These are phyloP conservation scores for Calocybe cyanea DNA, from an alignment of 768 basidiomycete species.

Conservation along the genomic window DNA sequence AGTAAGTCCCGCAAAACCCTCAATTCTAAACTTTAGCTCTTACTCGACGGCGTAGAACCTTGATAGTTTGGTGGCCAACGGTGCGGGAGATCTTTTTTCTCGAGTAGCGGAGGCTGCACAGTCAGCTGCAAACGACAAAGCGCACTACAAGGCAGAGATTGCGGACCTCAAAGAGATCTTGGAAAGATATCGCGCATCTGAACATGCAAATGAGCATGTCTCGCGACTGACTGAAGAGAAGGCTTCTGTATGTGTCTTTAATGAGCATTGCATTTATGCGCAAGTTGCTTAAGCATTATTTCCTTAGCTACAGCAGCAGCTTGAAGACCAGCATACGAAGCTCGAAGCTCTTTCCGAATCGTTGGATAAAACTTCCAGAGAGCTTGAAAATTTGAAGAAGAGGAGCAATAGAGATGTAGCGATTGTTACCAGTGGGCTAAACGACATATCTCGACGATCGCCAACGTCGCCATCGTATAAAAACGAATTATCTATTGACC, in stretches of 20 bases:
- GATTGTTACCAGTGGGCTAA: slow-evolving; percentile 39
- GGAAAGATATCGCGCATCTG: slow-evolving; percentile 30
- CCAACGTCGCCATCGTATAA: slow-evolving; percentile 39
- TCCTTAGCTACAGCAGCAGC: slow-evolving; percentile 23
- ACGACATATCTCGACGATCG: slow-evolving; percentile 17
- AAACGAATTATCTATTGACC: slow-evolving; percentile 43
- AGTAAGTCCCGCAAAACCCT: slow-evolving; percentile 41
- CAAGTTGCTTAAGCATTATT: background rate
- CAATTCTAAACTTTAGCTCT: slow-evolving; percentile 1
- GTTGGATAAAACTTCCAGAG: slow-evolving; percentile 34
- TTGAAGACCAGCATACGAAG: slow-evolving; percentile 24
- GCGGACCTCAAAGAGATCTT: slow-evolving; percentile 46
- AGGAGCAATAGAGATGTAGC: slow-evolving; percentile 53
- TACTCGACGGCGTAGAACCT: slow-evolving; percentile 48
- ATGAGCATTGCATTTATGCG: background rate
- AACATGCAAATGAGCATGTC: slow-evolving; percentile 13
- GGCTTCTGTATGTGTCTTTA: slow-evolving; percentile 16
- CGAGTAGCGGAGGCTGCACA: slow-evolving; percentile 45
- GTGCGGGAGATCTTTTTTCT: slow-evolving; percentile 35
- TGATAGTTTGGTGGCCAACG: slow-evolving; percentile 51
- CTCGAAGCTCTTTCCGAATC: slow-evolving; percentile 25
- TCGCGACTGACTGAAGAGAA: slow-evolving; percentile 15
- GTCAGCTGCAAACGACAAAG: slow-evolving; percentile 47
- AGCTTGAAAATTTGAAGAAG: slow-evolving; percentile 57
- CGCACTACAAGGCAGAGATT: slow-evolving; percentile 54